Percentiles rank a stretch among this genome's conserved stretches.
phyloP scores from a whole-genome alignment of 78 protist species.

The Paulinella micropora region DNA sequence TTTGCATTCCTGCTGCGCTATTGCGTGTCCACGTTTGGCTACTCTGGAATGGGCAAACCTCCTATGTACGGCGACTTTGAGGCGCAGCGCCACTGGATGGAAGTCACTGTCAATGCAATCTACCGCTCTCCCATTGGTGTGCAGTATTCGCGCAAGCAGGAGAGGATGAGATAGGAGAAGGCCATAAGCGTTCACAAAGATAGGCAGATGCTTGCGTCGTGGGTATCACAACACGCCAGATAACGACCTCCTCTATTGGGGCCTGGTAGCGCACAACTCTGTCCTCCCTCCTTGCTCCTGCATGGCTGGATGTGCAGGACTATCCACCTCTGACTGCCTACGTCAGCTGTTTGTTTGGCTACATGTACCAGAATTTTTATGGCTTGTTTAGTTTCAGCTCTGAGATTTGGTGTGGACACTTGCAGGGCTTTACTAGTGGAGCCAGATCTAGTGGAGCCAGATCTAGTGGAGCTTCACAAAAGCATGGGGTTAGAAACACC shows the following conservation, averaged over 20 bases:
- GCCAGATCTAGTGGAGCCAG: no score
- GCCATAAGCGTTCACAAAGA: no score
- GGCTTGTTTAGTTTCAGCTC: not conserved
- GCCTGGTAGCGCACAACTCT: not conserved
- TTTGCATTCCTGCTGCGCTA: no score
- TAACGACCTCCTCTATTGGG: constrained; percentile 78
- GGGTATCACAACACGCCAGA: constrained; percentile 58
- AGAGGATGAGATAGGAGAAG: not conserved
- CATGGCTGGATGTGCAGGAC: constrained; percentile 48
- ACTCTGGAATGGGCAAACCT: constrained; percentile 37
- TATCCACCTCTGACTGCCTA: constrained; percentile 95
- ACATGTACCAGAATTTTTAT: constrained; percentile 17
- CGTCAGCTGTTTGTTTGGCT: constrained; percentile 53
- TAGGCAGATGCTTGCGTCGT: not conserved
- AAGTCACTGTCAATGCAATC: constrained; percentile 72
- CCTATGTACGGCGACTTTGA: constrained; percentile 93
- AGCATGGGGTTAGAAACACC: not conserved
- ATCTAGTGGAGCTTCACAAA: not conserved
- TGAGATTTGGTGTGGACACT: not conserved
- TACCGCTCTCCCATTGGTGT: constrained; percentile 50
- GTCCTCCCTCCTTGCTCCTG: not conserved
- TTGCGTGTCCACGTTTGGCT: no score
- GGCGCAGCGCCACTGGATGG: constrained; percentile 98
- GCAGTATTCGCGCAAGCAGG: not conserved
- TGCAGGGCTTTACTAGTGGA: not conserved